Conservation (phyloP, 306 rosid genomes). For the Hylodesmum podocarpum region DNA sequence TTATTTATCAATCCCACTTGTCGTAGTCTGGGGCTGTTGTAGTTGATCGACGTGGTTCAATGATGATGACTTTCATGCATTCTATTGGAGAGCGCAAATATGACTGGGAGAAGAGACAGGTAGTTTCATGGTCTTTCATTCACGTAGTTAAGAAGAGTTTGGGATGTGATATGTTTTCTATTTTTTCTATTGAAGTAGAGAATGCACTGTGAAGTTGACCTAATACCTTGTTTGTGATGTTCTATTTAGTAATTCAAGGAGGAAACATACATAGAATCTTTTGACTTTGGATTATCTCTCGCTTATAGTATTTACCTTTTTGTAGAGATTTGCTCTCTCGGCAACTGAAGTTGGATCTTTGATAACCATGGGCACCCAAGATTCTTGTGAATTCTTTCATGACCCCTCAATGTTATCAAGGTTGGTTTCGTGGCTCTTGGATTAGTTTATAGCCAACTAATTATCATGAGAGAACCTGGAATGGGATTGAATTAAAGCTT, state of each 20-base stretch:
- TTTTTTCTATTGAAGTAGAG: neutral
- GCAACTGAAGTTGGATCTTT: conserved; percentile 88
- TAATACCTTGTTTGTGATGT: neutral
- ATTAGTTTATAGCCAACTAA: conserved; percentile 2
- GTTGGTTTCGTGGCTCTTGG: conserved; percentile 44
- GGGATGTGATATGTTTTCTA: conserved; percentile 11
- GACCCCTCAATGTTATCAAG: conserved; percentile 90
- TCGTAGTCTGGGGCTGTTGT: conserved; percentile 54
- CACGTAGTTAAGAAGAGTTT: neutral
- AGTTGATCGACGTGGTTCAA: conserved; percentile 59
- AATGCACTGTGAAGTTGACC: conserved; percentile 4
- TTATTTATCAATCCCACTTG: conserved; percentile 25
- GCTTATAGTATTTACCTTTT: conserved; percentile 23
- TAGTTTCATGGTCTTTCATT: neutral
- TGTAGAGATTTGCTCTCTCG: conserved; percentile 72
- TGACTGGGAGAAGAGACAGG: conserved; percentile 57
- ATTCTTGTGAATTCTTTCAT: conserved; percentile 89
- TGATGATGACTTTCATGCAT: conserved; percentile 52
- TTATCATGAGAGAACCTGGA: conserved; percentile 8
- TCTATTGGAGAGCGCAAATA: conserved; percentile 61
- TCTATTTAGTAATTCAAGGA: neutral
- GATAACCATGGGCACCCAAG: conserved; percentile 75
- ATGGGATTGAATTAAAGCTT: conserved; percentile 17
- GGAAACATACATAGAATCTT: conserved; percentile 22
- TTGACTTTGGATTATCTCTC: conserved; percentile 17